phyloP scores from a whole-genome alignment of 2,329 filamentous ascomycete species.

The Fusarium oxysporum region DNA sequence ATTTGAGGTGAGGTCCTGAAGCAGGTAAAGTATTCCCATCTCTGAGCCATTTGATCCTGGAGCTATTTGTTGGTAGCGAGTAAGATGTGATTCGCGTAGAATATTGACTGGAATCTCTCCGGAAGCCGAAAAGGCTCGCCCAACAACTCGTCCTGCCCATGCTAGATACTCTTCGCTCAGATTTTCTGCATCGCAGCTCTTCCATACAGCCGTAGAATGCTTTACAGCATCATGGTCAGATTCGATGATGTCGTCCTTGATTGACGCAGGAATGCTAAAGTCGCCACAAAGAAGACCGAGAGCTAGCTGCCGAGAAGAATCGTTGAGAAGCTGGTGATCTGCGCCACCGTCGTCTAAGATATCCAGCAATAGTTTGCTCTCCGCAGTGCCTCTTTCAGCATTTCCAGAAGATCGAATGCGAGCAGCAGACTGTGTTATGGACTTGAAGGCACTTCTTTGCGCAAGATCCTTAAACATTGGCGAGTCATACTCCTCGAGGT shows the following conservation, averaged over 20 bases:
- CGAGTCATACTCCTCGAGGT: conserved; percentile 72
- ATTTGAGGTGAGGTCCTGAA: conserved; percentile 71
- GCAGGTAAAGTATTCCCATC: conserved; percentile 68
- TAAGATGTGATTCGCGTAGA: conserved; percentile 68
- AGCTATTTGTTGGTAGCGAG: conserved; percentile 60
- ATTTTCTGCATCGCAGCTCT: conserved; percentile 74
- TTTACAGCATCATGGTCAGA: conserved; percentile 72
- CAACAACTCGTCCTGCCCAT: conserved; percentile 88
- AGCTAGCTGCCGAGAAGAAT: conserved; percentile 76
- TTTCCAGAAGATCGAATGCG: conserved; percentile 76
- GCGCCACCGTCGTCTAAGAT: conserved; percentile 79
- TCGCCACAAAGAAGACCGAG: conserved; percentile 78
- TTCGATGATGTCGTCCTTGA: conserved; percentile 72
- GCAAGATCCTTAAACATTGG: conserved; percentile 60
- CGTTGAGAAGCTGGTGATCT: conserved; percentile 73
- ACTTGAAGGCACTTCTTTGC: conserved; percentile 69
- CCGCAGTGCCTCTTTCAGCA: conserved; percentile 75
- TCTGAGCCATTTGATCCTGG: conserved; percentile 68
- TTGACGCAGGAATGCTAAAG: conserved; percentile 68
- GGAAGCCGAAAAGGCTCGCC: conserved; percentile 82
- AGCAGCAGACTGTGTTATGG: conserved; percentile 76
- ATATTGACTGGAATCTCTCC: conserved; percentile 74
- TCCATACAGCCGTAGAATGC: conserved; percentile 78
- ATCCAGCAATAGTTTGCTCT: conserved; percentile 82
- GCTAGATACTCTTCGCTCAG: conserved; percentile 77